phyloP scores from a whole-genome alignment of 2,329 filamentous ascomycete species.

The Claviceps fusiformis region DNA sequence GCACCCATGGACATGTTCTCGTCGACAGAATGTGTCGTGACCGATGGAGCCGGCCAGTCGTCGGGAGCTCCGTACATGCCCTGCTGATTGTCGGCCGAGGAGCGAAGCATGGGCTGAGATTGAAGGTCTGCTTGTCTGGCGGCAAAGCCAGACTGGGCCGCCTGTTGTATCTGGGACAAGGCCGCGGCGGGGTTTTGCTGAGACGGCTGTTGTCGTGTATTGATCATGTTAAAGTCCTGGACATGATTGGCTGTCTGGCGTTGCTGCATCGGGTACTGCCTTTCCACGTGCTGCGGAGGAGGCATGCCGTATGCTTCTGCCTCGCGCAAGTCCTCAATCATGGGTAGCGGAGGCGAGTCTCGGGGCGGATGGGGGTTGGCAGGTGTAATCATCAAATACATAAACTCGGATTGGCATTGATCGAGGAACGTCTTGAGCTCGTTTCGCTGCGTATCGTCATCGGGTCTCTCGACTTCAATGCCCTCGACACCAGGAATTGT shows the following conservation, averaged over 20 bases:
- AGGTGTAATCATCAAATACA: conserved; percentile 54
- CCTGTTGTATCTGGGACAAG: conserved; percentile 34
- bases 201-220: conserved; percentile 39
- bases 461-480: conserved; percentile 31
- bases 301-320: conserved; percentile 38
- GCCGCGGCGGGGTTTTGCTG: conserved; percentile 44
- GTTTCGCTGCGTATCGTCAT: conserved; percentile 36
- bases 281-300: conserved; percentile 25
- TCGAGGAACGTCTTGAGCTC: conserved; percentile 49
- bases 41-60: conserved; percentile 22
- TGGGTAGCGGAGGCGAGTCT: conserved; percentile 44
- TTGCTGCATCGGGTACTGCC: conserved; percentile 25
- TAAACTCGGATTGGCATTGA: conserved; percentile 51
- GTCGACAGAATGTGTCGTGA: conserved; percentile 22
- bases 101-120: conserved; percentile 37
- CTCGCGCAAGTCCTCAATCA: conserved; percentile 46
- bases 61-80: conserved; percentile 23
- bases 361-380: conserved; percentile 53
- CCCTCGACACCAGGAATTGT: conserved; percentile 30
- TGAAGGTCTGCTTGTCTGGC: conserved; percentile 27
- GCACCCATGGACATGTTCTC: conserved; percentile 18
- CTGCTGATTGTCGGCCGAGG: conserved; percentile 35
- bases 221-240: conserved; percentile 37
- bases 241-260: conserved; percentile 40
- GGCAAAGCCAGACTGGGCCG: conserved; percentile 18